Evolutionary conservation across 2,329 filamentous ascomycete genomes (phyloP).

Genomic region (Botrytis tulipae): DNA sequence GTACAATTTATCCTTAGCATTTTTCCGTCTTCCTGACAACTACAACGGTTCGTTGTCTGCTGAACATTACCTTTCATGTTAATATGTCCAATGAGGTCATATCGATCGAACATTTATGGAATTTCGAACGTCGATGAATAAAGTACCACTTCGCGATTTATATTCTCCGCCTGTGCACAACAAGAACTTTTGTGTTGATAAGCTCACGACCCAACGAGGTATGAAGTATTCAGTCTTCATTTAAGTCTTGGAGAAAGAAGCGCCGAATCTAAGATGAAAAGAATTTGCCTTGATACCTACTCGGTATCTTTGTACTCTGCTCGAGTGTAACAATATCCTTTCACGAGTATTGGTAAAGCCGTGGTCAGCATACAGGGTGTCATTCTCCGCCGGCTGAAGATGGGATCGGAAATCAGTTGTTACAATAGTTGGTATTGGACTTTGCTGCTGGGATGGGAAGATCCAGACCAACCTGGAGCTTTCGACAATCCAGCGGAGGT

Average conservation of each 20-base stretch:
- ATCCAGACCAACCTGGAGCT: background rate
- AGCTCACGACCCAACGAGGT: background rate
- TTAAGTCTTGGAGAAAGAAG: background rate
- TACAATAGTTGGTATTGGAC: background rate
- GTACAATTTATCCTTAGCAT: no score
- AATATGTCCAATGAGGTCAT: conserved; percentile 16
- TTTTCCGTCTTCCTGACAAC: background rate
- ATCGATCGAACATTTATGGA: background rate
- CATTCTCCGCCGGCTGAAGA: background rate
- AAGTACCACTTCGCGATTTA: background rate
- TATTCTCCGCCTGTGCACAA: background rate
- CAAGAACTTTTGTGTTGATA: background rate
- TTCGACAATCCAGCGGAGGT: background rate
- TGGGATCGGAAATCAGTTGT: background rate
- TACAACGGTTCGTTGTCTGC: background rate
- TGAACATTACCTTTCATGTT: background rate
- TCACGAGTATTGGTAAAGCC: background rate
- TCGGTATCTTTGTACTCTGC: background rate
- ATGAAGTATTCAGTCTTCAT: background rate
- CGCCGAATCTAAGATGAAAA: background rate
- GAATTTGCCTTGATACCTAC: background rate
- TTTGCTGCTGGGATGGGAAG: background rate
- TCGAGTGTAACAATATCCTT: background rate
- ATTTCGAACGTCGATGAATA: background rate
- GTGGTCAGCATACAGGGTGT: background rate